Percentiles rank a stretch among this genome's conserved stretches.
Conservation (phyloP, 768 basidiomycete genomes). For the Podaxis sp. region DNA sequence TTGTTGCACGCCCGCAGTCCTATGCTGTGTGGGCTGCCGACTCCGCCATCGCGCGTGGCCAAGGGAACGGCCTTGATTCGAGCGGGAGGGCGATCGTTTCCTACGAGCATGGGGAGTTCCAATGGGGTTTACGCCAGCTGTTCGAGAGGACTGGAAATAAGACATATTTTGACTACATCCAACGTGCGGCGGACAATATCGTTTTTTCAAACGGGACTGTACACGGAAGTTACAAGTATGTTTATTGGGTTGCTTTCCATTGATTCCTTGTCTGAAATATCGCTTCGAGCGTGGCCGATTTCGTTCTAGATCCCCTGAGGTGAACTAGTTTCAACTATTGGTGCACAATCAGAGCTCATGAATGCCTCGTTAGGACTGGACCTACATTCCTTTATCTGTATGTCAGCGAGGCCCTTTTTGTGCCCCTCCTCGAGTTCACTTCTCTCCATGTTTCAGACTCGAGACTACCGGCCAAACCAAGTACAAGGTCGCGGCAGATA, state of each 20-base stretch:
- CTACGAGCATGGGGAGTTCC: constrained; percentile 40
- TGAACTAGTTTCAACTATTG: constrained; percentile 7
- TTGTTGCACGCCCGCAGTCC: constrained; percentile 30
- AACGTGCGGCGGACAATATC: constrained; percentile 34
- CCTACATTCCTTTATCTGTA: constrained; percentile 39
- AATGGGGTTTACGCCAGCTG: constrained; percentile 39
- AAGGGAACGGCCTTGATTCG: constrained; percentile 39
- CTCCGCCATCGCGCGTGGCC: constrained; percentile 39
- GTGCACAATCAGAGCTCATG: not conserved
- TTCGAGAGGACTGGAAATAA: constrained; percentile 39
- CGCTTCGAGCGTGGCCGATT: constrained; percentile 27
- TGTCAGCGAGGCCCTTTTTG: not conserved
- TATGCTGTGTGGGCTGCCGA: constrained; percentile 46
- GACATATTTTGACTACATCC: constrained; percentile 41
- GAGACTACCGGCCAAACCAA: constrained; percentile 32
- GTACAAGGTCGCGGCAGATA: constrained; percentile 40
- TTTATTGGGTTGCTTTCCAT: not conserved
- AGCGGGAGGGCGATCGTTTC: constrained; percentile 32
- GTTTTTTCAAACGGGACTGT: constrained; percentile 39
- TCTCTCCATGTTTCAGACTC: constrained; percentile 24
- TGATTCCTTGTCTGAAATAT: not conserved
- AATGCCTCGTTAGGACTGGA: constrained; percentile 28
- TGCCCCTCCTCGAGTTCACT: not conserved
- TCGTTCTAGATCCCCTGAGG: constrained; percentile 36
- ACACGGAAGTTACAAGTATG: constrained; percentile 36